A percentile compares a stretch with the other conserved stretches of the same genome.
These are phyloP conservation scores for Citropsis articulata DNA, from an alignment of 345 rosid genomes.

Conservation along the genomic window DNA sequence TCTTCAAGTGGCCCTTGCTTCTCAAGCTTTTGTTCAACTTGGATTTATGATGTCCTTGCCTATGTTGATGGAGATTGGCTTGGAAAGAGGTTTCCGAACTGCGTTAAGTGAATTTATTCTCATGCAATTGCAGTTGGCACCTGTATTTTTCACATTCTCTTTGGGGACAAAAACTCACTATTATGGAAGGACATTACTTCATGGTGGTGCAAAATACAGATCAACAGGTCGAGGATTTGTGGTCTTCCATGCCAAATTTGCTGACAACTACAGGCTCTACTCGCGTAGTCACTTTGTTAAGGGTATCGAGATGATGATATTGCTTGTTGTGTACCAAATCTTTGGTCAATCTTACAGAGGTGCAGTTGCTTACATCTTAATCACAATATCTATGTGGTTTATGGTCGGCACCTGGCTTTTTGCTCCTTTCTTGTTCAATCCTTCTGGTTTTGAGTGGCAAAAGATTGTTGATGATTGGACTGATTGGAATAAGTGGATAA, in stretches of 20 bases:
- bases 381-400: slow-evolving; percentile 97
- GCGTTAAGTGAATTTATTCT: slow-evolving; percentile 91
- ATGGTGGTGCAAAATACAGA: slow-evolving; percentile 97
- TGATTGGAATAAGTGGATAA: slow-evolving; percentile 99
- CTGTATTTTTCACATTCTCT: slow-evolving; percentile 97
- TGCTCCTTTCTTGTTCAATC: slow-evolving; percentile 97
- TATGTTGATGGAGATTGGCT: slow-evolving; percentile 98
- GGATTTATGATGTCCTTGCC: slow-evolving; percentile 96
- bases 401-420: slow-evolving; percentile 99
- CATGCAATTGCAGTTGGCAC: slow-evolving; percentile 97
- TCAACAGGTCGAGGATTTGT: slow-evolving; percentile 98
- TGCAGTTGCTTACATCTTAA: slow-evolving; percentile 77
- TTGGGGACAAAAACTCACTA: slow-evolving; percentile 99
- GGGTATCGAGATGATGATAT: slow-evolving; percentile 94
- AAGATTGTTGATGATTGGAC: slow-evolving; percentile 99
- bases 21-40: slow-evolving; percentile 97
- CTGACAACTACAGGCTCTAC: slow-evolving; percentile 94
- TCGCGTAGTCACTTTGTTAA: slow-evolving; percentile 98
- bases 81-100: slow-evolving; percentile 94
- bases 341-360: slow-evolving; percentile 88
- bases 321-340: slow-evolving; percentile 83
- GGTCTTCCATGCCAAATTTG: slow-evolving; percentile 99
- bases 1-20: slow-evolving; percentile 97
- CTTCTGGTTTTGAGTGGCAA: slow-evolving; percentile 99
- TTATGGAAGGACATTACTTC: slow-evolving; percentile 92